Evolutionary conservation across 192 early-diverging fungal species (phyloP), one percentile per base, ranked within the genome.

Genomic region (Coemansia sp.): DNA sequence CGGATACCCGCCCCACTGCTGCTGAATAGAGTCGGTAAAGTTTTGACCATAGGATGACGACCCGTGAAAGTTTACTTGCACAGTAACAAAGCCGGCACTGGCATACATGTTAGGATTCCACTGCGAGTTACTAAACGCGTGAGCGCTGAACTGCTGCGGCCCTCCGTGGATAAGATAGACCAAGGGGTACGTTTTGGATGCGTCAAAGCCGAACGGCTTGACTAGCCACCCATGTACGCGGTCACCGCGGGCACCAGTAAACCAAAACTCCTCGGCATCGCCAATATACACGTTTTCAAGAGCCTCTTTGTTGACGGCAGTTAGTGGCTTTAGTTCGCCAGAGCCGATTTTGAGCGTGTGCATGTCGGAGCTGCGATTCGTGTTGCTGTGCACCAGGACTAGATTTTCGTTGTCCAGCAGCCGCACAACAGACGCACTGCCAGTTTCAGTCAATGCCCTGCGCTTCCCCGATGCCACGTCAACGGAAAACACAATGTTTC

Each of bases 101-200:
- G 89, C 79, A 58, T 83, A 91, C 33, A 87, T 55, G 61, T 87
- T 83, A 6, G 83, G 83, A 49, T 91, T 90, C 87, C 88, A 90
- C 23, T 84, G 75, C 9, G 79, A 35, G 32, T 42, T 78, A 22
- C 78, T 81, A 64, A 60, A 69, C 38, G 73, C 70, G 25, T 90
- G 84, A 33, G 57, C 68, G 72, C 80, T 88, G 10, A 78, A 71
- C 40, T 84, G 80, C 63, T 93, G 88, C 17, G 90, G 90, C 10
- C 90, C 90, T 22, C 90, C 90, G 51, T 93, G 90, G 51, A 93
- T 81, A 54, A 91, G 63, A 35, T 88, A 85, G 0, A 88, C 89
- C 2, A 91, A 55, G 29, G 90, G 89, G 43, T 90, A 90, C 49
- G 76, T 81, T 39, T 74, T 75, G 3, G 14, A 33, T 3, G 70